Evolutionary conservation across 2,329 filamentous ascomycete species (phyloP).

Genomic region (Trichoderma sp.): DNA sequence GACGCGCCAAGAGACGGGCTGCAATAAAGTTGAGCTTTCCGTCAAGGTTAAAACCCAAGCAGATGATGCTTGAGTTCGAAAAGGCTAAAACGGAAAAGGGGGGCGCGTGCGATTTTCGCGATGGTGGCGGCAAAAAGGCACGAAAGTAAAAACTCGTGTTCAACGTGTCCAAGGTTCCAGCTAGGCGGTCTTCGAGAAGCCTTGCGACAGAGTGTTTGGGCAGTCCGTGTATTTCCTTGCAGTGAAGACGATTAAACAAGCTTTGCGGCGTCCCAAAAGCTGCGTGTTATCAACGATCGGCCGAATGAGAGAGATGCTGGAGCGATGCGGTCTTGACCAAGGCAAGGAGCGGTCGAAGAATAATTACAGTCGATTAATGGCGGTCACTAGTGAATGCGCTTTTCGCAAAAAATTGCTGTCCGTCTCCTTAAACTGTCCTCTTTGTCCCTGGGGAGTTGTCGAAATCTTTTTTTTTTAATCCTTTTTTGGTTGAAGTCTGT

Average conservation of each 20-base stretch:
- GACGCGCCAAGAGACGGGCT: conserved; percentile 3
- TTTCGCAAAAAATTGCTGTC: conserved; percentile 28
- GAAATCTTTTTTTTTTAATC: conserved; percentile 7
- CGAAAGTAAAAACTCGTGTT: background rate
- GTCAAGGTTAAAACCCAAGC: background rate
- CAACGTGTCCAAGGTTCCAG: background rate
- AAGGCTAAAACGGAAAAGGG: background rate
- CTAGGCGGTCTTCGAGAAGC: background rate
- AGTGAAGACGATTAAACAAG: conserved; percentile 1
- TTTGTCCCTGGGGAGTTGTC: conserved; percentile 19
- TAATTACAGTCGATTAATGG: conserved; percentile 43
- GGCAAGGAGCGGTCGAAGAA: conserved; percentile 31
- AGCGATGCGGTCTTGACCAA: conserved; percentile 21
- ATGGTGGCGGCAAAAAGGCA: background rate
- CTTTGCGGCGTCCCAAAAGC: conserved; percentile 9
- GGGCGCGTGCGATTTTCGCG: conserved; percentile 11
- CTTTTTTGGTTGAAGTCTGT: background rate
- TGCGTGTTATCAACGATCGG: conserved; percentile 20
- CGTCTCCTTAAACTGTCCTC: conserved; percentile 26
- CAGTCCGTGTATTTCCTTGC: background rate
- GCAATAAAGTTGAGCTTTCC: conserved; percentile 11
- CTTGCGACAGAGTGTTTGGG: background rate
- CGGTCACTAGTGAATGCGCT: conserved; percentile 35
- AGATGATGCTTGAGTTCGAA: background rate
- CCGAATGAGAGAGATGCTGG: conserved; percentile 24